Conservation (phyloP, 129 eudicot genomes). For the Helichrysum umbraculigerum region DNA sequence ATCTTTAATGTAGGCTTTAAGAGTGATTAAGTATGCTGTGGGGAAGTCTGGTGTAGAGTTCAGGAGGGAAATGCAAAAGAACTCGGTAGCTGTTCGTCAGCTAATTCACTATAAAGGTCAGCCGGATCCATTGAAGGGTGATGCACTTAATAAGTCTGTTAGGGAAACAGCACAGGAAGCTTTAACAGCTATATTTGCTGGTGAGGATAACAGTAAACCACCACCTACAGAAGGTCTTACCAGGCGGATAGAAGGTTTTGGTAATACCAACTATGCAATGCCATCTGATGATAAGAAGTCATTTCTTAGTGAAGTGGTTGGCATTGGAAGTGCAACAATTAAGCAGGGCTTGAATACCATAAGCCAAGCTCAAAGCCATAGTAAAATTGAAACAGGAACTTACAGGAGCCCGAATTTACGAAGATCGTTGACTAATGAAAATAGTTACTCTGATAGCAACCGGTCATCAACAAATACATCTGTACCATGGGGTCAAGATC, state of each 20-base stretch:
- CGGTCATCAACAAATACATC: constrained; percentile 1
- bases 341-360: constrained; percentile 74
- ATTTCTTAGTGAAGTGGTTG: constrained; percentile 87
- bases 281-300: constrained; percentile 74
- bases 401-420: constrained; percentile 78
- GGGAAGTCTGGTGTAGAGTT: constrained; percentile 93
- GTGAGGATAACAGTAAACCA: constrained; percentile 72
- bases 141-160: constrained; percentile 89
- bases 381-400: constrained; percentile 68
- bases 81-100: constrained; percentile 82
- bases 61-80: constrained; percentile 93
- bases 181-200: constrained; percentile 75
- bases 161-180: constrained; percentile 95
- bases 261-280: constrained; percentile 65
- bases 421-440: constrained; percentile 72
- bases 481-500: constrained; percentile 66
- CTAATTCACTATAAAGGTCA: constrained; percentile 85
- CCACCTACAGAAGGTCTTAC: constrained; percentile 67
- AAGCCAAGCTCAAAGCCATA: constrained; percentile 59
- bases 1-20: constrained; percentile 57
- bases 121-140: constrained; percentile 84
- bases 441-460: constrained; percentile 36
- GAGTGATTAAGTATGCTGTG: constrained; percentile 88
- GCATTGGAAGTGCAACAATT: constrained; percentile 84
- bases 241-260: constrained; percentile 81